Percentiles rank a stretch among this genome's conserved stretches.
Evolutionary conservation across 805 yeast genomes (phyloP).

Genomic region (Candida ponderosae): DNA sequence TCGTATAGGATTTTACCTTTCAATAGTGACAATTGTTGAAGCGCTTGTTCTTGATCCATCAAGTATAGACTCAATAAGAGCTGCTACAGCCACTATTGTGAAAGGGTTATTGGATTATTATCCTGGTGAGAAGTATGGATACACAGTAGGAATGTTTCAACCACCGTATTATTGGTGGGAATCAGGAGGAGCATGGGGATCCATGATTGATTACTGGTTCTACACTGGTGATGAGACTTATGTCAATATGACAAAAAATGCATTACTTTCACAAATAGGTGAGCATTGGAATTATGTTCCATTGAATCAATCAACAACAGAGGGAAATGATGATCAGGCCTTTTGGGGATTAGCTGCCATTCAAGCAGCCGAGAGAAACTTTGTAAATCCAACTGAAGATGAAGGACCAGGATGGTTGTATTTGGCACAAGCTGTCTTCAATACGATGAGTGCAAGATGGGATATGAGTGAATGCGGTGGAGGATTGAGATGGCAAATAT

Average conservation of each 20-base stretch:
- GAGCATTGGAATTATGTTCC: constrained; percentile 76
- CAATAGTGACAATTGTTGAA: too few species aligned
- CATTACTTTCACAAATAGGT: constrained; percentile 60
- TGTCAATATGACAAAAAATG: constrained; percentile 49
- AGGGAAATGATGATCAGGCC: constrained; percentile 97
- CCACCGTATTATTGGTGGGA: constrained; percentile 88
- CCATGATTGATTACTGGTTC: constrained; percentile 63
- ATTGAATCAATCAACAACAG: constrained; percentile 79
- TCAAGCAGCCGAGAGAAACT: constrained; percentile 87
- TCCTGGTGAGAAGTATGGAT: constrained; percentile 54
- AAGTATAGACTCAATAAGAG: constrained; percentile 37
- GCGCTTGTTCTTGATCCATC: constrained; percentile 28
- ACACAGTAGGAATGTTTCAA: constrained; percentile 42
- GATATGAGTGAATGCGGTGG: constrained; percentile 79
- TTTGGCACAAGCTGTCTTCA: constrained; percentile 82
- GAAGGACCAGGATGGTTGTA: constrained; percentile 67
- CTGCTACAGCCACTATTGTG: constrained; percentile 16
- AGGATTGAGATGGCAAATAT: constrained; percentile 95
- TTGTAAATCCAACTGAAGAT: constrained; percentile 55
- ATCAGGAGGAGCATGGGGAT: constrained; percentile 78
- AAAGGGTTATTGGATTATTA: constrained; percentile 67
- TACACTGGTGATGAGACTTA: constrained; percentile 67
- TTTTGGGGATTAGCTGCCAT: constrained; percentile 94
- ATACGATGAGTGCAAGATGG: constrained; percentile 90
- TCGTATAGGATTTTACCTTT: too few species aligned